These are phyloP conservation scores for Aureobasidium melanogenum DNA, from an alignment of 2,329 filamentous ascomycete genomes.

Conservation along the genomic window DNA sequence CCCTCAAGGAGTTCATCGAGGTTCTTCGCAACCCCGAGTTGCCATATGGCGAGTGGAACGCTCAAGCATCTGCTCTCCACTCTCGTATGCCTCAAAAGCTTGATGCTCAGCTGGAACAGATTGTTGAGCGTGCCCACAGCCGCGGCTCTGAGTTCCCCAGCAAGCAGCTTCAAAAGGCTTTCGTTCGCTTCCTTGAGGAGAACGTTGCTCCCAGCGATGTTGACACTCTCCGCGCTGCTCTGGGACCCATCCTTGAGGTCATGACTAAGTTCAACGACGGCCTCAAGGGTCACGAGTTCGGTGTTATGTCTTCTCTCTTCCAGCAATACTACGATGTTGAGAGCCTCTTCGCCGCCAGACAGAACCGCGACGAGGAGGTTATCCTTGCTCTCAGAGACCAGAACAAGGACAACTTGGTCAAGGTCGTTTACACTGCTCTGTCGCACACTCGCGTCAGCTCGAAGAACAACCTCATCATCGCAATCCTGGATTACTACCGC, in stretches of 20 bases:
- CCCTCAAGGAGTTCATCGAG: constrained; percentile 79
- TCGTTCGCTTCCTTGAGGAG: constrained; percentile 83
- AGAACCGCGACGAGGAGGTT: constrained; percentile 83
- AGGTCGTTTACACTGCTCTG: constrained; percentile 79
- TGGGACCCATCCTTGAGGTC: constrained; percentile 69
- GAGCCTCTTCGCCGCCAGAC: constrained; percentile 75
- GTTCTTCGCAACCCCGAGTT: constrained; percentile 84
- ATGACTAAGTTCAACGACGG: constrained; percentile 77
- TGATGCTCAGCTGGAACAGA: constrained; percentile 69
- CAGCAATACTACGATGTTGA: constrained; percentile 77
- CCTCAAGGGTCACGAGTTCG: constrained; percentile 82
- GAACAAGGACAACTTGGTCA: constrained; percentile 83
- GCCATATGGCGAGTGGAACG: constrained; percentile 92
- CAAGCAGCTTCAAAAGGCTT: constrained; percentile 73
- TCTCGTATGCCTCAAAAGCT: constrained; percentile 94
- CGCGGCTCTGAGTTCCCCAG: constrained; percentile 84
- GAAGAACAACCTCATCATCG: constrained; percentile 89
- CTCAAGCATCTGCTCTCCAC: constrained; percentile 93
- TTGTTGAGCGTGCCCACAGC: constrained; percentile 72
- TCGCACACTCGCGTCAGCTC: constrained; percentile 87
- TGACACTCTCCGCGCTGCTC: constrained; percentile 60
- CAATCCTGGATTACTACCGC: constrained; percentile 86
- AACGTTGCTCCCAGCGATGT: constrained; percentile 66
- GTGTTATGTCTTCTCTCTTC: constrained; percentile 69
- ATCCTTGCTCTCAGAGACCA: constrained; percentile 89